Base-by-base conservation (phyloP, 2,329 filamentous ascomycete species). In the Sarocladiaceae sp. region DNA sequence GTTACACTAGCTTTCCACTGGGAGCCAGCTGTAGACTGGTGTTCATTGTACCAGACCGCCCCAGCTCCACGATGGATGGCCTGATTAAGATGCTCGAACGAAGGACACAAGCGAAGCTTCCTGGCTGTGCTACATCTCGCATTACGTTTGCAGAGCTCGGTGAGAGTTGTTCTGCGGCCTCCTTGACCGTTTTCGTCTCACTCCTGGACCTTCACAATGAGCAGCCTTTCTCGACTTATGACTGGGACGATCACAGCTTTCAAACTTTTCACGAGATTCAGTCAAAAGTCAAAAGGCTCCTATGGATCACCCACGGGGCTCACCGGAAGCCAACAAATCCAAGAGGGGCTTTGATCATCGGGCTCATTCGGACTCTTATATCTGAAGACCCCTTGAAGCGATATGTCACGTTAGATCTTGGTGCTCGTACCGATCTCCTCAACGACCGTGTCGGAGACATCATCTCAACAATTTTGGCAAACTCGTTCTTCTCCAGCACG, bases 271-370 rank as follows among this genome's bases (percentile, higher is more conserved):
- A 69, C 21, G 49, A 51, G 0, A 51, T 79, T 13, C 53, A 72
- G 3, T 51, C 54, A 4, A 44, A 43, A 1, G 57, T 66, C 1
- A 61, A 59, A 13, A 61, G 65, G 2, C 50, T 78, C 2, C 37
- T 78, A 1, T 79, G 74, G 73, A 48, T 74, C 15, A 70, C 70
- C 0, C 56, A 58, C 0, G 67, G 66, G 3, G 69, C 67, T 2
- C 64, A 69, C 23, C 63, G 54, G 58, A 58, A 48, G 33, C 56
- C 54, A 12, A 40, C 24, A 31, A 60, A 58, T 13, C 69, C 72
- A 0, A 52, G 53, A 19, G 56, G 60, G 11, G 59, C 70, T 2
- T 60, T 66, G 0, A 61, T 74, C 16, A 53, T 70, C n/a, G 72
- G 67, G 2, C 54, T 77, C 13, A 63, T 69, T 1, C 62, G 74